Base-by-base conservation (phyloP, 2,329 filamentous ascomycete genomes). In the Clathrospora elynae region DNA sequence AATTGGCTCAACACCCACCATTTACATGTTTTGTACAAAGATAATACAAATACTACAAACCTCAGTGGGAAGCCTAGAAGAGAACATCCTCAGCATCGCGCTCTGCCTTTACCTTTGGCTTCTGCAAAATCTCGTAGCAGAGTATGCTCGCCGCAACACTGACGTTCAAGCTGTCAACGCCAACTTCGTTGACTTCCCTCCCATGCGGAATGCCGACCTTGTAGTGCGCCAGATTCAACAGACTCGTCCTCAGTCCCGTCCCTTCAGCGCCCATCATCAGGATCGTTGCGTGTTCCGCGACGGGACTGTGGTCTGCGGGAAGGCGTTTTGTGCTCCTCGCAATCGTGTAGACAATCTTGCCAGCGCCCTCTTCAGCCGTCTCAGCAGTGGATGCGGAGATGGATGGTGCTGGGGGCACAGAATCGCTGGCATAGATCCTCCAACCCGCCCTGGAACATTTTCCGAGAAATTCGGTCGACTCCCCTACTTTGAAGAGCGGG, bases 101-200 rank as follows among this genome's bases (percentile, higher is more conserved):
- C 24, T 39, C 19, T n/a, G 36, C 34, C 32, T 36, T 35, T 25
- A 26, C 18, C 25, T 43, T 57, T n/a, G 67, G 65, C 39, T 52
- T 61, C 35, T 73, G 78, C 59, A 88, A 65, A 61, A 93, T 89
- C 0, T 85, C 76, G 51, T 85, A 80, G 49, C 85, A 85, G 35
- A 97, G 72, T 34, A 97, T 73, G 1, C 83, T 90, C 5, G 88
- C 83, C 1, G 93, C 92, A 13, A 95, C 91, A 63, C 88, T 90
- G 25, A 97, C 93, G 66, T 99, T 97, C 67, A 99, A 73, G 68
- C 90, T 96, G 70, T 97, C 92, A 2, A 99, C 83, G 1, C 78
- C 65, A 55, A 83, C 66, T 61, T 79, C 65, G 60, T 75, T 50
- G 63, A 73, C 28, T 2, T 59, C 51, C 70, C 78, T 53, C 54